Conservation (phyloP, 148 eudicot species). For the Fagopyrum homotropicum region DNA sequence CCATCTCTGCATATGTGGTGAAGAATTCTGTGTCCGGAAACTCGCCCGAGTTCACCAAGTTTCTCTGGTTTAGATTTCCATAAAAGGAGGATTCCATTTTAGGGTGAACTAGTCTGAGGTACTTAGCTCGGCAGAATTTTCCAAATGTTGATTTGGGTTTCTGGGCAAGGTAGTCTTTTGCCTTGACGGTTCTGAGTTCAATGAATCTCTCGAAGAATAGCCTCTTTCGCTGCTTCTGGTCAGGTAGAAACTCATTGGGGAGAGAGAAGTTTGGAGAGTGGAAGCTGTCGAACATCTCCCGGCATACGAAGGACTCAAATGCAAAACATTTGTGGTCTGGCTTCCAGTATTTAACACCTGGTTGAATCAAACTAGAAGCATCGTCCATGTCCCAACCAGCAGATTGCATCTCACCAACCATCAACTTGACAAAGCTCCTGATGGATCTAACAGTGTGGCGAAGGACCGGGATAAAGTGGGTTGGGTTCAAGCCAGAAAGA, state of each 20-base stretch:
- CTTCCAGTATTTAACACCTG: conserved; percentile 49
- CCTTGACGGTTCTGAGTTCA: conserved; percentile 49
- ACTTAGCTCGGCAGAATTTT: conserved; percentile 62
- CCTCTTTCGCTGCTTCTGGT: conserved; percentile 23
- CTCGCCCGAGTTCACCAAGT: conserved; percentile 46
- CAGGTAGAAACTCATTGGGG: conserved; percentile 34
- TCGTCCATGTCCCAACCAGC: conserved; percentile 76
- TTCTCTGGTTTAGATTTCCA: conserved; percentile 56
- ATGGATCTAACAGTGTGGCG: conserved; percentile 54
- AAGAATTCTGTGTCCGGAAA: conserved; percentile 57
- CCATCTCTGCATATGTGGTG: conserved; percentile 54
- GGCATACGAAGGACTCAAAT: conserved; percentile 77
- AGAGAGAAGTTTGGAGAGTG: conserved; percentile 44
- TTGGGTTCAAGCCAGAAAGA: conserved; percentile 49
- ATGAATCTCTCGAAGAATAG: conserved; percentile 64
- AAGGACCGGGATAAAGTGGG: conserved; percentile 52
- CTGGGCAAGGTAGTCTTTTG: conserved; percentile 53
- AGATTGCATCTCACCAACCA: conserved; percentile 61
- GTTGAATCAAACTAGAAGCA: conserved; percentile 61
- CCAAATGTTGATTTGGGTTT: conserved; percentile 74
- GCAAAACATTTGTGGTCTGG: conserved; percentile 50
- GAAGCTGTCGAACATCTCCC: conserved; percentile 80
- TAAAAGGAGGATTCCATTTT: conserved; percentile 76
- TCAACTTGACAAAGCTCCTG: conserved; percentile 50
- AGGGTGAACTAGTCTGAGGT: conserved; percentile 64